Base-by-base conservation (phyloP, 164 flowering plant genomes). In the Vitis amurensis region DNA sequence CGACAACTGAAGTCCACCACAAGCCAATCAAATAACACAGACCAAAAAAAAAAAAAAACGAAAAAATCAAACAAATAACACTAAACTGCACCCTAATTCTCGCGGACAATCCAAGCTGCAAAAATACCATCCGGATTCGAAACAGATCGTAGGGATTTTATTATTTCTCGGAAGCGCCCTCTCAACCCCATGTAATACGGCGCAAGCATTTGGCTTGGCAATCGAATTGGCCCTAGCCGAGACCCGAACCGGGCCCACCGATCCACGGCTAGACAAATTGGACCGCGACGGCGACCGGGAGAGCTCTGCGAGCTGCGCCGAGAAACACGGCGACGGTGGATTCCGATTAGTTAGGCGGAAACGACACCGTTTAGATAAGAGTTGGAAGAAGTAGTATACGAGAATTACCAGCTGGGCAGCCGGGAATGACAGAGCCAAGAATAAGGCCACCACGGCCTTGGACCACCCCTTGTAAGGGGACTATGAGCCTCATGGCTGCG, bases 401-500 rank as follows among this genome's bases (percentile, higher is more conserved):
- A n/a, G n/a, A n/a, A n/a, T n/a, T n/a, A n/a, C n/a, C n/a, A n/a
- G n/a, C n/a, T n/a, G 89, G 4, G 94, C 92, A 69, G n/a, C 98
- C 91, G 6, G 98, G 98, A 73, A 91, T 82, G 9, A 85, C 75
- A 3, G 94, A 90, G 58, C 97, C 98, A 13, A 90, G 63, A 16
- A 93, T 61, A 2, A 93, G 76, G 19, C 98, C 98, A 0, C 96
- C 94, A 8, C 96, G 68, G 19, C 98, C 97, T 66, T 93, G 96
- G 10, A 89, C 95, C 1, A 93, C 78, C 2, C 97, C 96, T 71
- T 93, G 98, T 51, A 93, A 78, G n/a, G 98, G 98, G 9, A 93
- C 97, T 30, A 93, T 86, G 9, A 93, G 74, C 75, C 97, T 85
- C 98, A 93, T 93, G 55, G 64, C 76, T 55, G 65, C 37, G 7